Base-by-base conservation (phyloP, 2,329 filamentous ascomycete genomes). In the Pyrenochaeta sp. region DNA sequence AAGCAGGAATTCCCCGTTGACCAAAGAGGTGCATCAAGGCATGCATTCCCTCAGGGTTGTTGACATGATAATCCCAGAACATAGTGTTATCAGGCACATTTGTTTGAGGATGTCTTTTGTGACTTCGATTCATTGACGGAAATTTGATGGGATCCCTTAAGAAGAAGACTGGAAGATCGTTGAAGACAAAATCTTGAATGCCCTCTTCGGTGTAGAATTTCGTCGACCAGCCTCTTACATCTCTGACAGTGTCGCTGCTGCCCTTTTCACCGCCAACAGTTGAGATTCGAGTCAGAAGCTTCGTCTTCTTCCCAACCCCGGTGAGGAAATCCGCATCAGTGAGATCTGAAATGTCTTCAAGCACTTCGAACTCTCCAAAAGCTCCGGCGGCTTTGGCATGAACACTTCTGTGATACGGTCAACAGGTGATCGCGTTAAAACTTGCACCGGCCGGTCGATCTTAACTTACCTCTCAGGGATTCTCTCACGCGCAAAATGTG, bases 311-410 rank as follows among this genome's bases (percentile, higher is more conserved):
- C 4, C 81, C 82, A 15, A 80, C 62, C 1, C 64, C 66, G 31
- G 65, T 77, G 10, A 86, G 69, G 53, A 85, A 82, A 27, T 76
- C 74, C 14, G 81, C 80, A 1, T 72, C 70, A 6, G 79, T 83
- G 35, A 84, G 58, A 52, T 84, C 77, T 2, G 78, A 77, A 41
- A 83, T 72, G 53, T 85, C 82, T 24, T 79, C 63, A 1, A 80
- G 83, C n/a, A 80, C 77, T 61, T 85, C 81, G 49, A 85, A 86
- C 36, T 82, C 76, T 9, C 81, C 81, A 74, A 80, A n/a, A 1
- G 79, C 79, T 17, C 80, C 82, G 10, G 73, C 74, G 9, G 79
- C 82, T 58, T 82, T 82, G n/a, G 82, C 82, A 53, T 85, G 26
- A 28, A 28, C 26, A 13, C 7, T 13, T 13, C 26, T 57, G 21